Evolutionary conservation across 2,329 filamentous ascomycete genomes (phyloP).

Genomic region (Didymella pinodella): DNA sequence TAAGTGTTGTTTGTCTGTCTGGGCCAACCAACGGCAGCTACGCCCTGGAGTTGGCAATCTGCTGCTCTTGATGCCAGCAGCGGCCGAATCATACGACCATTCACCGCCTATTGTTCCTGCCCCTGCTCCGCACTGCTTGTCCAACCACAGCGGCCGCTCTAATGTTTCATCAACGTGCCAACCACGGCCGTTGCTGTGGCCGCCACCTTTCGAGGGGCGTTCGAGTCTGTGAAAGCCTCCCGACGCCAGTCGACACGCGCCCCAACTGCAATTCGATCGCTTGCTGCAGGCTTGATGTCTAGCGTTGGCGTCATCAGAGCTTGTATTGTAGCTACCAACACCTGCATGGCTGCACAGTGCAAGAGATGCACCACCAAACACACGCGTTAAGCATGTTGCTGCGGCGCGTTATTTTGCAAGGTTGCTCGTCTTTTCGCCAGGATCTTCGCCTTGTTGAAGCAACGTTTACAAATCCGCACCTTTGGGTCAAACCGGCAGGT

Average conservation of each 20-base stretch:
- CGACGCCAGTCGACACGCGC: slow-evolving; percentile 10
- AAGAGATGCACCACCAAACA: slow-evolving; percentile 6
- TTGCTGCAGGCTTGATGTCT: slow-evolving; percentile 17
- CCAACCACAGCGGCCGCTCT: slow-evolving; percentile 13
- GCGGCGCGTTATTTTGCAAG: slow-evolving; percentile 4
- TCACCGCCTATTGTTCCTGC: slow-evolving; percentile 22
- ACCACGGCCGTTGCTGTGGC: slow-evolving; percentile 17
- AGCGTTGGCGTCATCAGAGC: slow-evolving; percentile 15
- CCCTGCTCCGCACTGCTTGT: slow-evolving; percentile 16
- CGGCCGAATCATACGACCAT: slow-evolving; percentile 8
- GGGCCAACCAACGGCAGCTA: slow-evolving; percentile 10
- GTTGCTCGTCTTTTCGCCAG: slow-evolving; percentile 3
- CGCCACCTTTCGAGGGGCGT: slow-evolving; percentile 17
- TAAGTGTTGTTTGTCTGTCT: slow-evolving; percentile 3
- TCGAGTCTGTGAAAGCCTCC: slow-evolving; percentile 19
- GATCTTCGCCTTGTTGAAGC: background rate
- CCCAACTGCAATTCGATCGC: slow-evolving; percentile 15
- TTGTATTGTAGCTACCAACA: background rate
- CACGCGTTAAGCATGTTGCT: background rate
- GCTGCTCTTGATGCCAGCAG: slow-evolving; percentile 9
- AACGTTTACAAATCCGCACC: slow-evolving; percentile 6
- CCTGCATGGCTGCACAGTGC: background rate
- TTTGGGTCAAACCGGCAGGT: slow-evolving; percentile 10
- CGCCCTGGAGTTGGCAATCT: slow-evolving; percentile 15
- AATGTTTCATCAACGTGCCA: slow-evolving; percentile 19